phyloP scores from a whole-genome alignment of 305 asterid species.

The Solanum hybrid region DNA sequence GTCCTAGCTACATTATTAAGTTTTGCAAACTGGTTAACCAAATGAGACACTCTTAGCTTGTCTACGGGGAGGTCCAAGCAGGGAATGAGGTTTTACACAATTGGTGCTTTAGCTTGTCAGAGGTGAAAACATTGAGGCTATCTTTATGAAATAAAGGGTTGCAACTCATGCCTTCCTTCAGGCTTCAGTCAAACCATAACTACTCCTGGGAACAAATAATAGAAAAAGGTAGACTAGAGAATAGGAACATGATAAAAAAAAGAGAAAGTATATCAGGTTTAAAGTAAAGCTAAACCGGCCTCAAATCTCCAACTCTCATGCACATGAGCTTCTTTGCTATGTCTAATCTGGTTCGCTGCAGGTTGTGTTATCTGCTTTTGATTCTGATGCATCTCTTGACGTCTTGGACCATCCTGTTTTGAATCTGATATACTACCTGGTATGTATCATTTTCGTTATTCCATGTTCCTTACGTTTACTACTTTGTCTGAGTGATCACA shows the following conservation, averaged over 20 bases:
- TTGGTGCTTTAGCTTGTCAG: background rate
- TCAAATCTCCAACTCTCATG: background rate
- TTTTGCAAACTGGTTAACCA: background rate
- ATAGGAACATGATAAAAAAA: background rate
- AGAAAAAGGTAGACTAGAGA: background rate
- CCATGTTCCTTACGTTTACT: background rate
- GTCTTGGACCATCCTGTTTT: conserved; percentile 76
- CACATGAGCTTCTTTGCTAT: background rate
- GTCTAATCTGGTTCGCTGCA: conserved; percentile 19
- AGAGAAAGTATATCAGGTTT: background rate
- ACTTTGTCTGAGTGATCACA: background rate
- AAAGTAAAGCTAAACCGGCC: background rate
- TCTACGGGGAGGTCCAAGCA: background rate
- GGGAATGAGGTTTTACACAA: background rate
- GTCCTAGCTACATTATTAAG: background rate
- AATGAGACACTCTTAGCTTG: background rate
- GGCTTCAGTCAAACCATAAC: background rate
- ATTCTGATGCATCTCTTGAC: conserved; percentile 61
- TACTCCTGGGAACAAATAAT: background rate
- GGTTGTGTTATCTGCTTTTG: conserved; percentile 80
- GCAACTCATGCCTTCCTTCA: background rate
- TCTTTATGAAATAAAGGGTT: background rate
- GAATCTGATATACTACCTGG: conserved; percentile 75
- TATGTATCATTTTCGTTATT: conserved; percentile 9
- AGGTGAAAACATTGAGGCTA: background rate